Evolutionary conservation across 2,329 filamentous ascomycete species (phyloP).

Genomic region (Monascus ruber): DNA sequence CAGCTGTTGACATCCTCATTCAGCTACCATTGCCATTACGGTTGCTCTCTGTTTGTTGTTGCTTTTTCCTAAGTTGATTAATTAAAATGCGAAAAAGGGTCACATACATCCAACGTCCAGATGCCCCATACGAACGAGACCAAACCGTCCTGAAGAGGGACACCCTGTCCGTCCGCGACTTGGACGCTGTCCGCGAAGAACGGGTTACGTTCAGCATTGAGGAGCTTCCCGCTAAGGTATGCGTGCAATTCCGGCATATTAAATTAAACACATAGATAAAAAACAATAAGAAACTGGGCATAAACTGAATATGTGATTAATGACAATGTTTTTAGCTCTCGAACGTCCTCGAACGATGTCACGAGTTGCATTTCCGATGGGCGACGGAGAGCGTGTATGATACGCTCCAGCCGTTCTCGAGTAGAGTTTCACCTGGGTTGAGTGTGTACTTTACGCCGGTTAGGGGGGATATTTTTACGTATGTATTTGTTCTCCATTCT

Average conservation of each 20-base stretch:
- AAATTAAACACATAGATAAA: too few relatives aligned
- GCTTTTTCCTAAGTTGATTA: too few relatives aligned
- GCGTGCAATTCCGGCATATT: neutral
- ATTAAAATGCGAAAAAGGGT: slow-evolving; percentile 39
- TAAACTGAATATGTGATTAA: too few relatives aligned
- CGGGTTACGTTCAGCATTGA: slow-evolving; percentile 60
- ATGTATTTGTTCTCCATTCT: slow-evolving; percentile 1
- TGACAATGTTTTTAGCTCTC: slow-evolving; percentile 1
- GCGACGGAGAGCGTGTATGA: slow-evolving; percentile 48
- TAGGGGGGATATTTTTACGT: slow-evolving; percentile 26
- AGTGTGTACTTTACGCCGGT: slow-evolving; percentile 65
- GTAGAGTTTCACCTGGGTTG: slow-evolving; percentile 65
- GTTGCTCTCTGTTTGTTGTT: too few relatives aligned
- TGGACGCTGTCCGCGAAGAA: slow-evolving; percentile 66
- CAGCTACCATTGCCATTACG: too few relatives aligned
- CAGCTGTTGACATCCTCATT: too few relatives aligned
- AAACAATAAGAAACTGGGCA: too few relatives aligned
- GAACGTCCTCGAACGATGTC: slow-evolving; percentile 46
- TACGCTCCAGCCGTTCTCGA: slow-evolving; percentile 57
- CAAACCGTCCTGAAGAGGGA: slow-evolving; percentile 47
- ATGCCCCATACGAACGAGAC: slow-evolving; percentile 52
- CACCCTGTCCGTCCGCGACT: slow-evolving; percentile 44
- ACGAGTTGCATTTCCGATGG: slow-evolving; percentile 73
- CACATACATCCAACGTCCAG: slow-evolving; percentile 63
- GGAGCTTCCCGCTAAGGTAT: slow-evolving; percentile 60